phyloP scores from a whole-genome alignment of 257 asterid species.

The Nicotiana undulata region DNA sequence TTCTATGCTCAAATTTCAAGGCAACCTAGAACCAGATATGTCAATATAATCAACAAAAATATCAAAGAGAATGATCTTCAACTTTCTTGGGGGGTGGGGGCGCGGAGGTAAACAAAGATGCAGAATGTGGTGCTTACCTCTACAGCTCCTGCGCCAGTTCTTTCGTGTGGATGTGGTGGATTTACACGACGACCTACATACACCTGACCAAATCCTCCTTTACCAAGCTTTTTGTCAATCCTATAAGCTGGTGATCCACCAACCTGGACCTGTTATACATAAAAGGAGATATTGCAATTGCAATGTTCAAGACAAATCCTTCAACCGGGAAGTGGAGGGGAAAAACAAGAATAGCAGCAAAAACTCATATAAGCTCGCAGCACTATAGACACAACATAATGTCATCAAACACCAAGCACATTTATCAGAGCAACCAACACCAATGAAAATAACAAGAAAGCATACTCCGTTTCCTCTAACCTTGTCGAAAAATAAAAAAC shows the following conservation, averaged over 20 bases:
- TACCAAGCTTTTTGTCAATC: conserved; percentile 67
- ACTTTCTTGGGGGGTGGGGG: not conserved
- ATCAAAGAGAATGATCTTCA: not conserved
- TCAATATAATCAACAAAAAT: not conserved
- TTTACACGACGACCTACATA: conserved; percentile 76
- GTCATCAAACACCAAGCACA: not conserved
- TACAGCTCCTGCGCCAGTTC: conserved; percentile 74
- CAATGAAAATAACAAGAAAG: not conserved
- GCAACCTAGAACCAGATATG: conserved; percentile 50
- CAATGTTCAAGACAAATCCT: conserved; percentile 1
- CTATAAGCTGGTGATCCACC: conserved; percentile 77
- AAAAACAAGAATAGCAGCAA: not conserved
- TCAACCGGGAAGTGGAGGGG: not conserved
- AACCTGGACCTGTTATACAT: conserved; percentile 63
- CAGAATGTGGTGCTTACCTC: conserved; percentile 37
- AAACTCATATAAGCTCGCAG: not conserved
- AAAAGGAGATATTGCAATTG: conserved; percentile 1
- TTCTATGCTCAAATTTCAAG: conserved; percentile 71
- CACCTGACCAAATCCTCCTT: conserved; percentile 97
- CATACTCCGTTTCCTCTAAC: not conserved
- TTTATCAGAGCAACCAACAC: not conserved
- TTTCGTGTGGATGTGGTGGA: conserved; percentile 53
- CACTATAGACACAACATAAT: not conserved
- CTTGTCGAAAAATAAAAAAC: not conserved
- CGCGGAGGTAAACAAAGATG: not conserved